Base-by-base conservation (phyloP, 2,329 filamentous ascomycete genomes). In the Trichoderma breve region DNA sequence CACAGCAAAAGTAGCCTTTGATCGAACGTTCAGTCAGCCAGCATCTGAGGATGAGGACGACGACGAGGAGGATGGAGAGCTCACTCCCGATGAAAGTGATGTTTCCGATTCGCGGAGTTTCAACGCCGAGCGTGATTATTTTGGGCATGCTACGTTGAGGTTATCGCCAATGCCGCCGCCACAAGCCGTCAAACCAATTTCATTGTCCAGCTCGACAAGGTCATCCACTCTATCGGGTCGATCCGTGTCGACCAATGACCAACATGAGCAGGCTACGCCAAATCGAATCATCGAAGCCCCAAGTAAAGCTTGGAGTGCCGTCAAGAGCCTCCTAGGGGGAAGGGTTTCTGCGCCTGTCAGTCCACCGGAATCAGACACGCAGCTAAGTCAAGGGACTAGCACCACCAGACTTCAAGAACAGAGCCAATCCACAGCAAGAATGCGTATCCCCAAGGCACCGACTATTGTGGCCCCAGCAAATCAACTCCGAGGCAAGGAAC, bases 101-200 rank as follows among this genome's bases (percentile, higher is more conserved):
- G 72, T 70, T 15, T 80, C 80, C 53, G 81, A 81, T 68, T 74
- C 74, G 15, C 77, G 80, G 26, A 82, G 81, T 65, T 83, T 83
- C 74, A 76, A 70, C 3, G 76, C 80, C 34, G 81, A 83, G 72
- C 81, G 77, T 65, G 80, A 81, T 63, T 79, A 76, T 58, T 83
- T 78, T 71, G 79, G 77, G 32, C 78, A 82, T 73, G 81, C 81
- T n/a, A 80, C 78, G 72, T 82, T 83, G 77, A 76, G 71, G 64
- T 79, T 79, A 57, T 76, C 79, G 5, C 76, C 78, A 51, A 73
- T 70, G 18, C 66, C 66, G n/a, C 53, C 65, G 26, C 36, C 28
- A 28, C 58, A 53, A 47, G 36, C 21, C 43, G 8, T 15, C 28
- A 47, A 57, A 63, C 58, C 58, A 28, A 9, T 36, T 57, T 30